Base-by-base conservation (phyloP, 1,284 basidiomycete species). In the Pseudozyma sp. region DNA sequence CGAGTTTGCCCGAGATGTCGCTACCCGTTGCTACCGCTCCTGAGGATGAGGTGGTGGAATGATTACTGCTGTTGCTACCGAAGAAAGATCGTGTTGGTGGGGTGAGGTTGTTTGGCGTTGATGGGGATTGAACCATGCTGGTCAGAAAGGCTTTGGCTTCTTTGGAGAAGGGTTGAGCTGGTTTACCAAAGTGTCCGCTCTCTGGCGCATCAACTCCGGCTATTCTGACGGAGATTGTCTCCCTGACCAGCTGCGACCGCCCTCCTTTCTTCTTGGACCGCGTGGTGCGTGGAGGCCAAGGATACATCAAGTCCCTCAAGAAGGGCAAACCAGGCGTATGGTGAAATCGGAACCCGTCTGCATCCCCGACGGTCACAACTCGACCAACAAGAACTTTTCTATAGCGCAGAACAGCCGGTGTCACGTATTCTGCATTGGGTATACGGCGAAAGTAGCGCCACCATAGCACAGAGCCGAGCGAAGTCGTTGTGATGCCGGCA, bases 191-290 rank as follows among this genome's bases (percentile, higher is more conserved):
- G 60, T 85, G 83, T 7, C 66, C 80, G 11, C 70, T 65, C 52
- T 85, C 83, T 1, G 83, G 83, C 14, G 83, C 83, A 49, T 85
- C 83, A 1, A 76, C 80, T 8, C 83, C 83, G 3, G 83, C 83
- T 5, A 85, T 67, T 9, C 83, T 70, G 18, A 85, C 77, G 0
- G 76, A 79, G 35, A 85, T 72, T 7, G 83, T 84, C 56, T 84
- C 59, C 3, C 51, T 43, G 0, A 73, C 70, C 12, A 73, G 60
- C 18, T 42, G 50, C 1, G 59, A 45, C 6, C 43, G 56, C 19
- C 70, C 70, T 35, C 48, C 55, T 8, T 59, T 58, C 11, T 54
- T 36, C 52, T 49, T 59, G 52, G 39, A 58, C 53, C 31, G 58
- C 45, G 42, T 66, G 19, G 42, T 66, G 55, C 47, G 62, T n/a